Evolutionary conservation across 108 stramenopile genomes (phyloP).

Genomic region (Ochromonas danica): DNA sequence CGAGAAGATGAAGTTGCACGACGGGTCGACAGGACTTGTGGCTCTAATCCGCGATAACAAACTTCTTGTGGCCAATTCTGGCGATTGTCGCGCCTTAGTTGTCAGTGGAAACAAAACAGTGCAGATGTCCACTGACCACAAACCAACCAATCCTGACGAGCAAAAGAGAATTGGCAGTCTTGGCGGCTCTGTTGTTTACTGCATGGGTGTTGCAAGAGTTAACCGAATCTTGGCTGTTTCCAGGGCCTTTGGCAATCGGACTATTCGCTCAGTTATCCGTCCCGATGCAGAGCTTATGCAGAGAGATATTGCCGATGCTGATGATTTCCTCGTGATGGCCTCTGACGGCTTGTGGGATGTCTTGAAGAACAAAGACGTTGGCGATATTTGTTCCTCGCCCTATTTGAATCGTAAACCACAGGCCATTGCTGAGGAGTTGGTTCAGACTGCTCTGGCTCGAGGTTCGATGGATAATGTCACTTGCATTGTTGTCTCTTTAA

Average conservation of each 20-base stretch:
- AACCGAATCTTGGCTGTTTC: constrained; percentile 53
- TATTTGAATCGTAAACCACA: background rate
- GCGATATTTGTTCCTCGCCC: constrained; percentile 3
- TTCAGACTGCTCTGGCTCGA: constrained; percentile 42
- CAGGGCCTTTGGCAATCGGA: constrained; percentile 50
- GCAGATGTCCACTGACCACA: constrained; percentile 49
- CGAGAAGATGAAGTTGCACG: constrained; percentile 28
- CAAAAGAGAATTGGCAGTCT: constrained; percentile 34
- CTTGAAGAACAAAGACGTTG: constrained; percentile 40
- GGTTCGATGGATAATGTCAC: constrained; percentile 58
- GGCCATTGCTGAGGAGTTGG: constrained; percentile 46
- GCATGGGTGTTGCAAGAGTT: constrained; percentile 52
- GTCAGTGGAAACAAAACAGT: constrained; percentile 20
- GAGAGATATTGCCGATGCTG: constrained; percentile 2
- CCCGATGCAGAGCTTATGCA: constrained; percentile 39
- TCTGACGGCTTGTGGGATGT: constrained; percentile 58
- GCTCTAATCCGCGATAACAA: constrained; percentile 30
- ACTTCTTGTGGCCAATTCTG: constrained; percentile 45
- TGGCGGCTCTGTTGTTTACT: constrained; percentile 45
- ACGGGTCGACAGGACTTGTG: constrained; percentile 53
- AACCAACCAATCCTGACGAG: constrained; percentile 51
- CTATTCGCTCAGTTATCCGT: constrained; percentile 32
- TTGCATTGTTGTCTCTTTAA: background rate
- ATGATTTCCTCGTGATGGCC: constrained; percentile 50
- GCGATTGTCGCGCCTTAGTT: constrained; percentile 54